These are phyloP conservation scores for Verticillium zaregamsianum DNA, from an alignment of 2,329 filamentous ascomycete genomes.

Conservation along the genomic window DNA sequence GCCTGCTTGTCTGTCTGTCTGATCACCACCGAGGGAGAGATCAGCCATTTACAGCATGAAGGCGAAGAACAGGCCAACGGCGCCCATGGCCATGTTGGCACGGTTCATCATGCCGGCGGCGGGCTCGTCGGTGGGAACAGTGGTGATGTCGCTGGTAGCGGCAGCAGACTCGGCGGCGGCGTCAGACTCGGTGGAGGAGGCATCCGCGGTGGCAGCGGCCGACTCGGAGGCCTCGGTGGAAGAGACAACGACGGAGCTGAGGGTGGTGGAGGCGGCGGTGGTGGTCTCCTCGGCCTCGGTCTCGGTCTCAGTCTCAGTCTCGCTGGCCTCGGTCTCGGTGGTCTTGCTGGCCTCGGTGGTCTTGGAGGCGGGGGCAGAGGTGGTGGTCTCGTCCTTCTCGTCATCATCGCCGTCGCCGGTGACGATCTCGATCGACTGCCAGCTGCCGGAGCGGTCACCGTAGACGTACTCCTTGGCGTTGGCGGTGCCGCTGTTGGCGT, in stretches of 20 bases:
- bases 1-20: background rate
- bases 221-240: slow-evolving; percentile 1
- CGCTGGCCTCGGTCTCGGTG: slow-evolving; percentile 3
- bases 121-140: slow-evolving; percentile 3
- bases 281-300: slow-evolving; percentile 5
- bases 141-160: background rate
- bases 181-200: background rate
- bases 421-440: slow-evolving; percentile 45
- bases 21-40: background rate
- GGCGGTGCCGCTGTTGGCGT: slow-evolving; percentile 22
- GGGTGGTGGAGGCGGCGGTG: background rate
- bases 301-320: slow-evolving; percentile 3
- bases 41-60: slow-evolving; percentile 11
- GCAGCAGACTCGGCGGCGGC: slow-evolving; percentile 2
- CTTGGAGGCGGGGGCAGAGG: slow-evolving; percentile 12
- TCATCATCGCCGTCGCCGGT: slow-evolving; percentile 14
- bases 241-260: background rate
- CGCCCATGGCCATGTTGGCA: slow-evolving; percentile 14
- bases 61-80: slow-evolving; percentile 13
- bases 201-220: background rate
- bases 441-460: slow-evolving; percentile 43
- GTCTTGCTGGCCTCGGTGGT: slow-evolving; percentile 10
- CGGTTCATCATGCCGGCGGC: slow-evolving; percentile 12
- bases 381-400: slow-evolving; percentile 6
- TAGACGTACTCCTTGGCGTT: slow-evolving; percentile 48